Evolutionary conservation across 352 stramenopile species (phyloP), one percentile per base, ranked within the genome.

Genomic region (Bremia lactucae): DNA sequence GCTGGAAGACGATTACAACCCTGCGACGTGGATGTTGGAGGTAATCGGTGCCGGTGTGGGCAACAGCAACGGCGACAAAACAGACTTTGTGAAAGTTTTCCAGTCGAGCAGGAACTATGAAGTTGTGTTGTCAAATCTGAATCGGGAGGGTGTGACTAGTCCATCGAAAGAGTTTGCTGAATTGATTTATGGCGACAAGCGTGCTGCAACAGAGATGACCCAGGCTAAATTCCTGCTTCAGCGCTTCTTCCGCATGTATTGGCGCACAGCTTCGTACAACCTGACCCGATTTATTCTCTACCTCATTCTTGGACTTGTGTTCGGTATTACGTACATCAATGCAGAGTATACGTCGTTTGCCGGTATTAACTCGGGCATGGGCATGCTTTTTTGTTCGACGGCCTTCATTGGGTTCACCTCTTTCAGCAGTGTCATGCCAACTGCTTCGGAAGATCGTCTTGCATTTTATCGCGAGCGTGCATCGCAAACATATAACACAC

Each of bases 241-340:
- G 20, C 59, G 64, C 2, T 68, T 61, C 91, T 11, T 84, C 51
- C 46, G 40, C 46, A 70, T 83, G 35, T 95, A 95, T 46, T 95
- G 69, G 71, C 67, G 84, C 10, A 86, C 65, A n/a, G 75, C 82
- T 20, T 65, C 62, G 33, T 96, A 96, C 59, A 94, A 89, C 59
- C 40, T 84, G 2, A 72, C 72, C 2, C 68, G 85, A 4, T 54
- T 82, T 2, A 46, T 82, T 9, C 51, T 92, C n/a, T 77, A 54
- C 4, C 11, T 49, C 7, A 36, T 88, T 0, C 66, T 71, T 16
- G 49, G 62, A n/a, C 43, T 90, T 0, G 48, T 92, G 24, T 71
- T 90, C 45, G 65, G 62, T 8, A n/a, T 75, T 3, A 15, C 61
- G 7, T 80, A 94, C 26, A 61, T 72, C 3, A 44, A 83, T 16